Conservation (phyloP, 805 yeast genomes). For the Ogataea nakhonphanomensis region DNA sequence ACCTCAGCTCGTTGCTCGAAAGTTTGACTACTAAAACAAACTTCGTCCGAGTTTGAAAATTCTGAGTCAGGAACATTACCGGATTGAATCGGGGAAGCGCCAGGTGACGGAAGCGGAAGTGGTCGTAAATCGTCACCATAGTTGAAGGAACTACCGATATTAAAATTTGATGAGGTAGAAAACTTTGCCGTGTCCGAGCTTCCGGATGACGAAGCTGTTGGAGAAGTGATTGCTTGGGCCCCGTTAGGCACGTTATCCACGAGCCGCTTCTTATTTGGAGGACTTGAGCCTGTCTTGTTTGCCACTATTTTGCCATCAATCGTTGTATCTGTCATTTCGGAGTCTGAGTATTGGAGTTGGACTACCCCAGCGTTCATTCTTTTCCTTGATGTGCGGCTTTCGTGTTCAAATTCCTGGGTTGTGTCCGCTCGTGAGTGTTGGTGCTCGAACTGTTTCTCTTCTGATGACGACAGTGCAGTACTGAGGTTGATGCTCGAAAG, state of each 20-base stretch:
- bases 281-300: slow-evolving; percentile 15
- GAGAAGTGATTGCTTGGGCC: slow-evolving; percentile 14
- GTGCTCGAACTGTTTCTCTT: background rate
- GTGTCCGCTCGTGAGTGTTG: background rate
- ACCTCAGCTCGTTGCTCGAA: slow-evolving; percentile 28
- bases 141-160: slow-evolving; percentile 7
- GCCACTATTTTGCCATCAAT: slow-evolving; percentile 12
- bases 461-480: slow-evolving; percentile 14
- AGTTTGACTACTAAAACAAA: slow-evolving; percentile 1
- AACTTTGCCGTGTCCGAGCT: slow-evolving; percentile 14
- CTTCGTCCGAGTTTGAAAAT: background rate
- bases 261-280: slow-evolving; percentile 22
- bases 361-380: slow-evolving; percentile 18
- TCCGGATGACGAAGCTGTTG: slow-evolving; percentile 15
- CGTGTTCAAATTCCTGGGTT: slow-evolving; percentile 1
- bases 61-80: slow-evolving; percentile 22
- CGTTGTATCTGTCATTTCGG: slow-evolving; percentile 20
- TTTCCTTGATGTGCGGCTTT: slow-evolving; percentile 13
- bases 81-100: slow-evolving; percentile 54
- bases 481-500: slow-evolving; percentile 12
- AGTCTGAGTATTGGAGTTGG: slow-evolving; percentile 10
- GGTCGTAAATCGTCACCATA: slow-evolving; percentile 33
- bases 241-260: slow-evolving; percentile 11
- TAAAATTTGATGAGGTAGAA: slow-evolving; percentile 12
- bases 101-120: slow-evolving; percentile 67